Percentiles rank a stretch among this genome's conserved stretches.
Evolutionary conservation across 106 monocot genomes (phyloP).

Genomic region (Phalaenopsis aphrodite): DNA sequence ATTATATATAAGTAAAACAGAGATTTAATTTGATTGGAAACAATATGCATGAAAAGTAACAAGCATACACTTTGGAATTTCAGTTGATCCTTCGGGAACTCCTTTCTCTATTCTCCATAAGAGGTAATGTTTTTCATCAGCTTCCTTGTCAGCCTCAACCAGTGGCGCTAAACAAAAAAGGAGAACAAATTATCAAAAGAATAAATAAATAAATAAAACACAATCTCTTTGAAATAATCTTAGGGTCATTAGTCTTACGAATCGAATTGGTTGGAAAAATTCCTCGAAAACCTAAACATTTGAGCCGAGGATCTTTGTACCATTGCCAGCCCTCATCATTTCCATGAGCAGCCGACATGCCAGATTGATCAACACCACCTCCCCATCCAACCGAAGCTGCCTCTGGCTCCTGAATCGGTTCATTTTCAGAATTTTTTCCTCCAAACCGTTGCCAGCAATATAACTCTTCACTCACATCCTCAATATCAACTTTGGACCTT

Average conservation of each 20-base stretch:
- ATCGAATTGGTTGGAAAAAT: constrained; percentile 71
- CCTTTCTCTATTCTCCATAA: constrained; percentile 88
- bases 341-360: constrained; percentile 51
- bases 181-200: neutral
- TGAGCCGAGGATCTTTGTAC: constrained; percentile 81
- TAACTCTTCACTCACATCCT: constrained; percentile 53
- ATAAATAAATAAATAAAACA: neutral
- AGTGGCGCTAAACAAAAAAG: constrained; percentile 63
- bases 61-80: constrained; percentile 79
- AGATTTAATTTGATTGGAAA: neutral
- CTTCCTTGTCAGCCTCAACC: constrained; percentile 76
- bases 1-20: neutral
- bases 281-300: constrained; percentile 76
- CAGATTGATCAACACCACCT: constrained; percentile 35
- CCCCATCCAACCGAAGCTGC: constrained; percentile 76
- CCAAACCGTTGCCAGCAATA: constrained; percentile 95
- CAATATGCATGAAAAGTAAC: neutral
- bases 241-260: constrained; percentile 42
- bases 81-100: constrained; percentile 89
- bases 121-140: constrained; percentile 58
- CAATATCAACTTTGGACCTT: constrained; percentile 93
- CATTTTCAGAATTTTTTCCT: constrained; percentile 15
- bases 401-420: constrained; percentile 52
- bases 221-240: neutral
- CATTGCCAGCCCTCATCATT: constrained; percentile 66